These are phyloP conservation scores for Paramecium biaurelia DNA, from an alignment of 73 alveolate genomes.

Conservation along the genomic window DNA sequence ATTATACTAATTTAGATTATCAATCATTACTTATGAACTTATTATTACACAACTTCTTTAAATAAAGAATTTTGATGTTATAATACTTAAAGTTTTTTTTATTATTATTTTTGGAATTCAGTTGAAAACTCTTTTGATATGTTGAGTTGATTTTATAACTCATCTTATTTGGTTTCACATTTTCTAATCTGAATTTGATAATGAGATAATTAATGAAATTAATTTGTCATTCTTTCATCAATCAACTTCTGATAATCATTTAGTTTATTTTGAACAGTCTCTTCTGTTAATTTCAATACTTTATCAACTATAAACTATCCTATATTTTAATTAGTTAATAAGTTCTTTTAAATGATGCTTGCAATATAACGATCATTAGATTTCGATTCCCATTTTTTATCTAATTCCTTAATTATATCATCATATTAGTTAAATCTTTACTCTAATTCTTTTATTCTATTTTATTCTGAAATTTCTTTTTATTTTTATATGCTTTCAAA, in stretches of 20 bases:
- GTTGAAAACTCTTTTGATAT: not conserved
- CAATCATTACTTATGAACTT: not conserved
- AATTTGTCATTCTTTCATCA: slow-evolving; percentile 34
- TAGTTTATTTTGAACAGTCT: not conserved
- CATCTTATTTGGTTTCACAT: not conserved
- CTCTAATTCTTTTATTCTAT: slow-evolving; percentile 18
- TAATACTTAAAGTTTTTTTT: not conserved
- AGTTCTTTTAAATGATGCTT: not conserved
- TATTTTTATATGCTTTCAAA: not conserved
- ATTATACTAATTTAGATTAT: not conserved
- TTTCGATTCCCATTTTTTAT: slow-evolving; percentile 38
- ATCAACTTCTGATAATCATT: not conserved
- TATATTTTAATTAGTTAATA: not conserved
- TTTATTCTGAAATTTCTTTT: not conserved
- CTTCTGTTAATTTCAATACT: not conserved
- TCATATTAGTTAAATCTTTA: slow-evolving; percentile 2
- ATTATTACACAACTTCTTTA: not conserved
- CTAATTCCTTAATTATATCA: not conserved
- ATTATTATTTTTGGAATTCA: not conserved
- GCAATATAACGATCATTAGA: slow-evolving; percentile 43
- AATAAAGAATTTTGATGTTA: not conserved
- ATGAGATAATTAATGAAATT: not conserved
- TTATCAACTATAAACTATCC: not conserved
- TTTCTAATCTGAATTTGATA: not conserved
- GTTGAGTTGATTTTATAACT: not conserved